These are phyloP conservation scores for Trichoderma sp. DNA, from an alignment of 2,329 filamentous ascomycete species.

Conservation along the genomic window DNA sequence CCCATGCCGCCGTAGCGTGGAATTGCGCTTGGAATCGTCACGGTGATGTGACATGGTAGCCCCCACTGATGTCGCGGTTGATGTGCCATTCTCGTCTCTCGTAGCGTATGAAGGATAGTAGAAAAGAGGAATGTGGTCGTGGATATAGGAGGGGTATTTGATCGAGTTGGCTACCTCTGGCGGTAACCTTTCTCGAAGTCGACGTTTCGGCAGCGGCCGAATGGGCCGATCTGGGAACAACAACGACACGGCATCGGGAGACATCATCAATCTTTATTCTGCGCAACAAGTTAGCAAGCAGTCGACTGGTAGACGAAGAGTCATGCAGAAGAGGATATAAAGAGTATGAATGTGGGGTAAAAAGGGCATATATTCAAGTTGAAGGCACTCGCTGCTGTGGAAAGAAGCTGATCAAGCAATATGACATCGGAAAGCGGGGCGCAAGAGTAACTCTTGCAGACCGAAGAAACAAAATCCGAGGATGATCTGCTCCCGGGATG, in stretches of 20 bases:
- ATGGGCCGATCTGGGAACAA: slow-evolving; percentile 90
- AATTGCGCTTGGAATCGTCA: slow-evolving; percentile 33
- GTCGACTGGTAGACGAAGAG: slow-evolving; percentile 1
- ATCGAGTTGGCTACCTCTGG: slow-evolving; percentile 82
- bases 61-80: neutral
- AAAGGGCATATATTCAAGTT: neutral
- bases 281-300: neutral
- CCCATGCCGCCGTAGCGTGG: slow-evolving; percentile 32
- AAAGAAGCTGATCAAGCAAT: neutral
- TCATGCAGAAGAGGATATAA: neutral
- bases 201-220: slow-evolving; percentile 85
- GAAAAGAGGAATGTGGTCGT: slow-evolving; percentile 73
- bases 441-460: neutral
- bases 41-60: slow-evolving; percentile 30
- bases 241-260: slow-evolving; percentile 75
- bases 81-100: slow-evolving; percentile 47
- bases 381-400: neutral
- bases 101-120: slow-evolving; percentile 58
- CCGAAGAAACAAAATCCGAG: neutral
- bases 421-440: slow-evolving; percentile 10
- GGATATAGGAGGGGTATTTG: slow-evolving; percentile 76
- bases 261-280: slow-evolving; percentile 48
- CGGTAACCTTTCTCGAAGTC: slow-evolving; percentile 83
- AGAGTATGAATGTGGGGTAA: slow-evolving; percentile 18
- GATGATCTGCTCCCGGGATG: neutral